Conservation (phyloP, 1,284 basidiomycete species). For the Ganoderma sp. region DNA sequence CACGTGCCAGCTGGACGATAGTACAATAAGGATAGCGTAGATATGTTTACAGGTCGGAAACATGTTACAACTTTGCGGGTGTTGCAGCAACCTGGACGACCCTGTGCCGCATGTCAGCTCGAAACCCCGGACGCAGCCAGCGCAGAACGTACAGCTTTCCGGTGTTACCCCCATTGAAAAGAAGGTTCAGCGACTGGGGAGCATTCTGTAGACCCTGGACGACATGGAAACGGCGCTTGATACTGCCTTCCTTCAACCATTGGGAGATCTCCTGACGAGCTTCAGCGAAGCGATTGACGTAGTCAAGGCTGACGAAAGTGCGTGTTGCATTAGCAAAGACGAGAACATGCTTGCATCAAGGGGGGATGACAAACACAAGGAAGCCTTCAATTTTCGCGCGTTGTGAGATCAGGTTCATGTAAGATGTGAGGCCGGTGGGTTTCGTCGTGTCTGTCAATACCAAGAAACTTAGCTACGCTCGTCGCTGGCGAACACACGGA, state of each 20-base stretch:
- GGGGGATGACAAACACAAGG: conserved; percentile 61
- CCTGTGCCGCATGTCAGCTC: conserved; percentile 7
- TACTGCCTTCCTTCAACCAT: conserved; percentile 68
- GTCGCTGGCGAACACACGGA: conserved; percentile 2
- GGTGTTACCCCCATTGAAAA: conserved; percentile 82
- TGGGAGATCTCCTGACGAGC: conserved; percentile 61
- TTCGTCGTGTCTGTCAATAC: conserved; percentile 50
- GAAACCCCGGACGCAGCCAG: neutral
- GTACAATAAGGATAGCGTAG: neutral
- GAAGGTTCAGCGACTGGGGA: conserved; percentile 67
- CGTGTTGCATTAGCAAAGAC: conserved; percentile 1
- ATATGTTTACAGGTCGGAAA: neutral
- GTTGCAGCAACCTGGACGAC: conserved; percentile 25
- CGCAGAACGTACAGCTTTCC: conserved; percentile 76
- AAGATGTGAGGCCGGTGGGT: conserved; percentile 65
- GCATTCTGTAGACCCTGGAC: conserved; percentile 78
- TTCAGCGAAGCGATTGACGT: conserved; percentile 57
- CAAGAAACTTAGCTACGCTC: neutral
- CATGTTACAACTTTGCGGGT: conserved; percentile 17
- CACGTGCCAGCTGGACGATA: neutral
- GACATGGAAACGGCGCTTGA: conserved; percentile 84
- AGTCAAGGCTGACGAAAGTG: conserved; percentile 61
- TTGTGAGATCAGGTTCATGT: conserved; percentile 73
- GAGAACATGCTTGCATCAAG: neutral
- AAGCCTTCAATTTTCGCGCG: conserved; percentile 85